Conservation (phyloP, 2,329 filamentous ascomycete genomes). For the Pseudopyrenochaeta lycopersici region DNA sequence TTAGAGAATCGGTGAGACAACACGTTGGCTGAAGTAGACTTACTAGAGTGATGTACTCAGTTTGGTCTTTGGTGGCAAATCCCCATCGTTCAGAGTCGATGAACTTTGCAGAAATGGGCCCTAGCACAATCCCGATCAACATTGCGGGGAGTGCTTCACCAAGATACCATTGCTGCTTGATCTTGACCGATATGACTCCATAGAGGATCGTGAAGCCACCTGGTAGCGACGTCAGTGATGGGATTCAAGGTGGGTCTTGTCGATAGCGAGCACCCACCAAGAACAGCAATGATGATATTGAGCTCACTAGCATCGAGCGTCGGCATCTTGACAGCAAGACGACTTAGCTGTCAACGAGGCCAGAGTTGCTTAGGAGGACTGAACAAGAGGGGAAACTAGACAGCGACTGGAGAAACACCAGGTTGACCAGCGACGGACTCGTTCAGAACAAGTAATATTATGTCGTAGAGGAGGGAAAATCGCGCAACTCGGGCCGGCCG, state of each 20-base stretch:
- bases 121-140: conserved; percentile 62
- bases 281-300: conserved; percentile 59
- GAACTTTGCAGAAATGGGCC: conserved; percentile 64
- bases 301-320: conserved; percentile 61
- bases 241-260: too few relatives aligned
- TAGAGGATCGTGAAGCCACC: conserved; percentile 60
- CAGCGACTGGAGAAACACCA: background rate
- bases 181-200: conserved; percentile 61
- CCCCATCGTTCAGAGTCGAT: conserved; percentile 56
- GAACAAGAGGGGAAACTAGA: background rate
- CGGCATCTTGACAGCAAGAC: conserved; percentile 49
- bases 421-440: background rate
- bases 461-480: conserved; percentile 1
- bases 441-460: background rate
- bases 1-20: background rate
- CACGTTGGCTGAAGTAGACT: background rate
- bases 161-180: conserved; percentile 64
- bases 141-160: conserved; percentile 63
- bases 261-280: conserved; percentile 47
- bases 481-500: conserved; percentile 9
- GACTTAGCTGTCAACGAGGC: background rate
- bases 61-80: conserved; percentile 41
- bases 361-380: background rate
- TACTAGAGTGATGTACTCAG: conserved; percentile 55
- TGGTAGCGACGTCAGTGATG: conserved; percentile 12